Evolutionary conservation across 192 early-diverging fungal species (phyloP).

Genomic region (Backusella westeae): DNA sequence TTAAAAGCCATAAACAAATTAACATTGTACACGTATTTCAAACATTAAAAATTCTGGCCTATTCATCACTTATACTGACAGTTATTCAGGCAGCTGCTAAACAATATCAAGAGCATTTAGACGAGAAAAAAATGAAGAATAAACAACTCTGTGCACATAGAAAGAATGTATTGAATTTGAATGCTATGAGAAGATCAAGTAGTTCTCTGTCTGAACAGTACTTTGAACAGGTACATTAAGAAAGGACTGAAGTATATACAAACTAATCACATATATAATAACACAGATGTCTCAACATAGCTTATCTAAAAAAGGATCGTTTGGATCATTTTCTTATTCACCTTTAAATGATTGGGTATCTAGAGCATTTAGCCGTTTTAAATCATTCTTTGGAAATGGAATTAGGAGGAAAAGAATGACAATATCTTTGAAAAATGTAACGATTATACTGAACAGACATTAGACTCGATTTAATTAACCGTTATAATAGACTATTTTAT

Average conservation of each 20-base stretch:
- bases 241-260: neutral
- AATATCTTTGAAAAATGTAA: neutral
- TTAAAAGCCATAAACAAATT: neutral
- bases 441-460: neutral
- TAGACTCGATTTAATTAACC: neutral
- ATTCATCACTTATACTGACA: neutral
- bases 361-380: neutral
- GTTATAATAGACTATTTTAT: constrained; percentile 60
- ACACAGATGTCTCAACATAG: neutral
- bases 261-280: neutral
- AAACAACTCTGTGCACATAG: neutral
- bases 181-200: neutral
- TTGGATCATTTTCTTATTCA: neutral
- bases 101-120: constrained; percentile 1
- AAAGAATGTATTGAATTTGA: neutral
- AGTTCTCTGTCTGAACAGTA: neutral
- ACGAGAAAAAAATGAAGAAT: neutral
- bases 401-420: neutral
- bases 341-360: neutral
- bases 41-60: neutral
- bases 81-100: neutral
- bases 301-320: neutral
- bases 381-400: neutral
- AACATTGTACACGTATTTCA: neutral
- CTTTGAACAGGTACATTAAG: neutral